Evolutionary conservation across 2,329 filamentous ascomycete genomes (phyloP), one percentile per base, ranked within the genome.

Genomic region (Beauveria rudraprayagi): DNA sequence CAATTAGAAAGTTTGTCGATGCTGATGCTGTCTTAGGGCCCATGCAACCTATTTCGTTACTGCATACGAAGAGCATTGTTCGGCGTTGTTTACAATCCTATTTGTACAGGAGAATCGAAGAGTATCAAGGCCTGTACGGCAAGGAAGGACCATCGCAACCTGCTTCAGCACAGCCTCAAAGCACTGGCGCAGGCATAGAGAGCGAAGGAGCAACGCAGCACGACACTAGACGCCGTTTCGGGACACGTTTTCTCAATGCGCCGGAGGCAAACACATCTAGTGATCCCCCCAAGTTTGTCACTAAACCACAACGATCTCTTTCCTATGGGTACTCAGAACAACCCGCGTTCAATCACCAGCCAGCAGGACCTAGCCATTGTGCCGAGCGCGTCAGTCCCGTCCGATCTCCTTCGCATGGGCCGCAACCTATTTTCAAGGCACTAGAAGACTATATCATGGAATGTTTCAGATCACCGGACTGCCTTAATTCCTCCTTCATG

Each of bases 401-500:
- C 22, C 64, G 55, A n/a, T 58, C 58, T 17, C 51, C 59, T 9
- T 64, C 66, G 2, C 64, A 64, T 22, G 79, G 79, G 3, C 73
- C 80, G 3, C 85, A 82, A 68, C 78, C 77, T 43, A 84, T 93
- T 11, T 96, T 96, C 71, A 86, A 83, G 63, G 80, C 81, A 5
- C 71, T 96, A 16, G 91, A 96, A 73, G 88, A 92, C 63, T 93
- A 94, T 69, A 81, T 96, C 46, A 76, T 85, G 55, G 72, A 76
- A 22, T 88, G 83, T 66, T 90, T 95, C 67, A 81, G 83, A 60
- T 86, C 86, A 0, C 86, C 86, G 66, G 81, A 88, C 57, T 86
- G 83, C 64, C 74, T 96, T n/a, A 95, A 94, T 70, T 78, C 77
- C 16, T 92, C 91, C 0, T 96, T 96, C 69, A 76, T 81, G 43